Base-by-base conservation (phyloP, 441 rosid species). In the Erodium moschatum region DNA sequence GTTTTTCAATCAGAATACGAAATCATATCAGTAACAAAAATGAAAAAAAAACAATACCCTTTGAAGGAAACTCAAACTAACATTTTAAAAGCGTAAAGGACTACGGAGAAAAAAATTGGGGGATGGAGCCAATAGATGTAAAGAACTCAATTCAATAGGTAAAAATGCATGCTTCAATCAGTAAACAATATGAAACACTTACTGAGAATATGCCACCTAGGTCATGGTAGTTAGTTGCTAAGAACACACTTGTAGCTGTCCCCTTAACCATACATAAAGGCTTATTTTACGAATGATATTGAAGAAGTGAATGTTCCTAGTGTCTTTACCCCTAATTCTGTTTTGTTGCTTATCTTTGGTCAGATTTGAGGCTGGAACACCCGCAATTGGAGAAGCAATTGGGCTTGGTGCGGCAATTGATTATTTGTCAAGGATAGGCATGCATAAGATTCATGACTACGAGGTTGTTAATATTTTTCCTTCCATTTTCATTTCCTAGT, bases 351-450 rank as follows among this genome's bases (percentile, higher is more conserved):
- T 46, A 72, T 68, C 67, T 72, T 64, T 70, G 78, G 67, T 69
- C 72, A 92, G 98, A 81, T 92, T 92, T 74, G 98, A 90, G 81
- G 98, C 98, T 70, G 98, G 97, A 77, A 92, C 98, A 73, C 95
- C 92, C 54, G 91, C 88, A 68, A 87, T 84, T 27, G 95, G 90
- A 38, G 89, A 87, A 76, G 87, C 87, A 10, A 83, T 85, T 71
- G 95, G 89, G 67, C 73, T 84, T 67, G 95, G 91, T 74, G 90
- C 97, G 65, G 98, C 97, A 64, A 73, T 87, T 66, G 98, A 92
- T 78, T 92, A 92, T 82, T 82, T 92, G 71, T 80, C 85, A 46
- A 81, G 70, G 65, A 85, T 92, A 62, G 97, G 96, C 77, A 92
- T 92, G 97, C 79, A 84, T 48, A 86, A 78, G 72, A 82, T 92